Base-by-base conservation (phyloP, 169 alveolate genomes). In the Cryptosporidium sp. region DNA sequence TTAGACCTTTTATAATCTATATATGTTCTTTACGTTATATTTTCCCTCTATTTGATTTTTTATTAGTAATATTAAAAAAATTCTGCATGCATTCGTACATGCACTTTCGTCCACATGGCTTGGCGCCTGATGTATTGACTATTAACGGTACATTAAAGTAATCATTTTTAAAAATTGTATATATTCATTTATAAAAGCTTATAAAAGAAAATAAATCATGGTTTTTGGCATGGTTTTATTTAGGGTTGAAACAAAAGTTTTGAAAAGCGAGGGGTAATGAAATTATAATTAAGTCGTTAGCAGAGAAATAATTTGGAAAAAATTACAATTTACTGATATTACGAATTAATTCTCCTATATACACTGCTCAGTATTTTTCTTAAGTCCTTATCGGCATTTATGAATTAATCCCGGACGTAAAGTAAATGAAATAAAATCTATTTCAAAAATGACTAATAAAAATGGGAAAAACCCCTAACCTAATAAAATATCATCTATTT, bases 11-110 rank as follows among this genome's bases (percentile, higher is more conserved):
- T 55, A 0, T n/a, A 55, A n/a, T 55, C 3, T 55, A 23, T 4
- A 3, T 8, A n/a, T 26, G 0, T 12, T 55, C 29, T 8, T 2
- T 23, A 18, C 21, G 3, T 23, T 55, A n/a, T 6, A 21, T n/a
- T 23, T 59, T 73, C 29, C 2, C 8, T 33, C 26, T n/a, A 55
- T 14, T 73, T 55, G 10, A 35, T 37, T 29, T 26, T 55, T 26
- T 6, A 45, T 50, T 45, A 35, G 3, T 48, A 35, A 9, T n/a
- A 14, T 26, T 41, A 5, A 29, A 45, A 45, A 7, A 55, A 55
- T 26, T 5, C 50, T 65, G 71, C 50, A 65, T 65, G 71, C 71
- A 65, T 65, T 65, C 10, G 26, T 65, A 65, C 71, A 65, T 65
- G 71, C 71, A 65, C 50, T 65, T 65, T 37, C 18, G 50, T 65